A percentile compares a stretch with the other conserved stretches of the same genome.
phyloP scores from a whole-genome alignment of 2,329 filamentous ascomycete species.

The Exserohilum turcica region DNA sequence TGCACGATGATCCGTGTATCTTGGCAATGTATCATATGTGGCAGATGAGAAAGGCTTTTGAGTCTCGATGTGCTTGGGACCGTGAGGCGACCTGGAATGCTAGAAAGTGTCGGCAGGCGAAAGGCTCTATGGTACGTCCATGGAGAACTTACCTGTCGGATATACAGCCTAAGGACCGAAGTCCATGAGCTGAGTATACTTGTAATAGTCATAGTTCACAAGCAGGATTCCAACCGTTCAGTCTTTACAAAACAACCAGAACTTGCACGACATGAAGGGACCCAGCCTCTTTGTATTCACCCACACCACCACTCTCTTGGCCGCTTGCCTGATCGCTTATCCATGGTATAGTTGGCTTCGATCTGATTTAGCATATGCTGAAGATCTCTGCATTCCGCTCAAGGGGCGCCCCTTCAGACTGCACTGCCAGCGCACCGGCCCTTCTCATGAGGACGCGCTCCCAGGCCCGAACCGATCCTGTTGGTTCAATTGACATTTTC shows the following conservation, averaged over 20 bases:
- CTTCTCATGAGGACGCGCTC: neutral
- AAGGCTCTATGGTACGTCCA: neutral
- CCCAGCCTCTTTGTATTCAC: neutral
- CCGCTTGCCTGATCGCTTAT: neutral
- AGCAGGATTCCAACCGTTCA: neutral
- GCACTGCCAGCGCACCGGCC: slow-evolving; percentile 5
- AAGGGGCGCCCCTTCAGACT: neutral
- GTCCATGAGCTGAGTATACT: slow-evolving; percentile 2
- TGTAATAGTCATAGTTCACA: neutral
- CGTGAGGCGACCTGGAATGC: neutral
- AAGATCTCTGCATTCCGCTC: neutral
- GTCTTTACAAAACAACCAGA: neutral
- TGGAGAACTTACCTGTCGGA: slow-evolving; percentile 1
- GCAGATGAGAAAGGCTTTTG: neutral
- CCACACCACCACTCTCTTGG: neutral
- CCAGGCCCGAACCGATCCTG: neutral
- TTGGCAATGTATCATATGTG: neutral
- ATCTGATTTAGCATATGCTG: neutral
- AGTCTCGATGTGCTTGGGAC: neutral
- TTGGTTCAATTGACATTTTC: neutral
- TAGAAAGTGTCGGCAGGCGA: neutral
- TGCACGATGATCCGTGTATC: slow-evolving; percentile 1
- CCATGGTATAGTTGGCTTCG: neutral
- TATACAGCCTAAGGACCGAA: neutral
- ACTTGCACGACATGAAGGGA: neutral